Base-by-base conservation (phyloP, 2,329 filamentous ascomycete species). In the Pseudocercospora musae region DNA sequence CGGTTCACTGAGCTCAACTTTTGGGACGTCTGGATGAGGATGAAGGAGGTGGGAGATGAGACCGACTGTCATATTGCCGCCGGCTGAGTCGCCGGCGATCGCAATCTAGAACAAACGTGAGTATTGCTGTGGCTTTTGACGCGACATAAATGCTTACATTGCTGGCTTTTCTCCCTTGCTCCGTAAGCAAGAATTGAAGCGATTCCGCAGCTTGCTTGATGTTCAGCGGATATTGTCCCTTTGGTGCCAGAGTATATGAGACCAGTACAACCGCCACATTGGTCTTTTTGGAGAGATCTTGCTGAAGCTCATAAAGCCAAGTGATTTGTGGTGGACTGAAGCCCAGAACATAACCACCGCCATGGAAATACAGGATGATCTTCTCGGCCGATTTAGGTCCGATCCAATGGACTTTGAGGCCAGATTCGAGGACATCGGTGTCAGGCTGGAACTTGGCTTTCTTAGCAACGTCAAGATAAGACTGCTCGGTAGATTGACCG, bases 321-420 rank as follows among this genome's bases (percentile, higher is more conserved):
- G 78, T 72, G 58, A 84, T 75, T 69, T 85, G 82, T 46, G 76
- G 80, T 6, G 77, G 65, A 5, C 73, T 74, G 7, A 78, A 79
- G 2, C 84, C 78, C 7, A 84, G 61, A 2, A 79, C 79, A 68
- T 85, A 88, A 4, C 85, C 85, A 49, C 85, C 85, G 15, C 80
- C 81, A 65, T 83, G 80, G 58, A 80, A 79, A 67, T 80, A 82
- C 1, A 83, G 66, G 8, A 82, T 70, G 2, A 79, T 62, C 46
- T 79, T 80, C 48, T 78, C 71, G 0, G 77, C 72, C 11, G 65
- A 67, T 48, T 70, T 72, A 23, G 70, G 63, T 5, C 81, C 81
- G 3, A 83, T 70, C 81, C 81, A 83, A 64, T 81, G 78, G 0
- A 80, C 77, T 59, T 77, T 75, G 10, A 77, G 73, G 7, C 81